Evolutionary conservation across 805 yeast genomes (phyloP).

Genomic region (Spathaspora passalidarum): DNA sequence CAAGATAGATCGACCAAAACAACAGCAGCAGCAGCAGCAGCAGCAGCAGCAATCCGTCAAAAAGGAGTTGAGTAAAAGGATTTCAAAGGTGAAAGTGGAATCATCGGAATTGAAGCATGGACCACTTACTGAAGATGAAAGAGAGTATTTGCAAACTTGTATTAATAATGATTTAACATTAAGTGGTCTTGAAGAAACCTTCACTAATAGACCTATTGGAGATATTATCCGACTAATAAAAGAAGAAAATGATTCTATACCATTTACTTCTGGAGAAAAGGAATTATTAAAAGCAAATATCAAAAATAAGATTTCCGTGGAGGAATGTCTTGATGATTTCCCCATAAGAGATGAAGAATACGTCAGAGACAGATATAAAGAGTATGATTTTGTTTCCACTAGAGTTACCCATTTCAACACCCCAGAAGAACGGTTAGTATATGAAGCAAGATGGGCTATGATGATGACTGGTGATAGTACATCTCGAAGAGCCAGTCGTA

Average conservation of each 20-base stretch:
- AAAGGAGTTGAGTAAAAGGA: no score
- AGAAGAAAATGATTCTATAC: conserved; percentile 7
- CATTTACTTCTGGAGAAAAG: conserved; percentile 25
- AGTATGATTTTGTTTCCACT: conserved; percentile 21
- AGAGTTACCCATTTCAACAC: conserved; percentile 28
- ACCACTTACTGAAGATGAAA: not conserved
- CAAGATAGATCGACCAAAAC: no score
- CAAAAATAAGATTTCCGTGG: conserved; percentile 12
- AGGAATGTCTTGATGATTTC: conserved; percentile 15
- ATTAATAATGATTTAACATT: conserved; percentile 17
- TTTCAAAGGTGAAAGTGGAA: no score
- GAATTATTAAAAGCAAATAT: conserved; percentile 15
- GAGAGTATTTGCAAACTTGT: conserved; percentile 3
- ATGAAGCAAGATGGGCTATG: conserved; percentile 39
- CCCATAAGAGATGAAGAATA: conserved; percentile 23
- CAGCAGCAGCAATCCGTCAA: no score
- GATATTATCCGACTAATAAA: conserved; percentile 3
- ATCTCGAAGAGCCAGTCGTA: conserved; percentile 9
- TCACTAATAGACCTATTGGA: conserved; percentile 11
- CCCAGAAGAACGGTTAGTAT: conserved; percentile 29
- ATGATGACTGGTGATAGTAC: conserved; percentile 13
- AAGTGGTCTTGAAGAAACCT: conserved; percentile 11
- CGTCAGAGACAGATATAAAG: conserved; percentile 19
- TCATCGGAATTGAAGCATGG: no score
- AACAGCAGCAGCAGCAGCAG: no score